phyloP scores from a whole-genome alignment of 83 land plant genomes.

The Picea abies region DNA sequence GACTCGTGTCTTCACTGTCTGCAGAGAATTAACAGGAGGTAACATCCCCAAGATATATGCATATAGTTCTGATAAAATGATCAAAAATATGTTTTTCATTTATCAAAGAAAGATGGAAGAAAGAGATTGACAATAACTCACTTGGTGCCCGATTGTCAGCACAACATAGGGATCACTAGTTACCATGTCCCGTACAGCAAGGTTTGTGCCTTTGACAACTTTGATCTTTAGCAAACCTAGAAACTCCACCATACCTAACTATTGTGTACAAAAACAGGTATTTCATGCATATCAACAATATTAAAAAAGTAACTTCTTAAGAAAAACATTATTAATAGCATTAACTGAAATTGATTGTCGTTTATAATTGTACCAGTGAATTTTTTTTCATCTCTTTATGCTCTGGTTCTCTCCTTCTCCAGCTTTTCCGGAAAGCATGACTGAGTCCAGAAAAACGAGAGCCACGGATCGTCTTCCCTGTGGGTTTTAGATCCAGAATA shows the following conservation, averaged over 20 bases:
- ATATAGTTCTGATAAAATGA: not conserved
- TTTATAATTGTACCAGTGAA: conserved; percentile 6
- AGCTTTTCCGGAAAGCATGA: conserved; percentile 63
- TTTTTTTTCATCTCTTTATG: conserved; percentile 39
- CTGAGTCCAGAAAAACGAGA: conserved; percentile 37
- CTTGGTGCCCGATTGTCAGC: conserved; percentile 83
- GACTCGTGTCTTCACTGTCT: conserved; percentile 72
- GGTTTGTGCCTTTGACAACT: conserved; percentile 79
- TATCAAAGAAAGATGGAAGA: not conserved
- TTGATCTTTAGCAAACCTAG: conserved; percentile 91
- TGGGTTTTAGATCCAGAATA: conserved; percentile 26
- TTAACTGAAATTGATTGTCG: not conserved
- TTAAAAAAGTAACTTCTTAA: no score
- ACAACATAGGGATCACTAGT: conserved; percentile 97
- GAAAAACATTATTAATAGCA: not conserved
- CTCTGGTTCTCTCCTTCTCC: conserved; percentile 60
- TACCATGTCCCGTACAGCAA: conserved; percentile 81
- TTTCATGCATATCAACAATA: conserved; percentile 3
- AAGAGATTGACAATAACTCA: conserved; percentile 21
- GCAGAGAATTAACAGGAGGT: conserved; percentile 21
- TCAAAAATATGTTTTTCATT: not conserved
- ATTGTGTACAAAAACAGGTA: not conserved
- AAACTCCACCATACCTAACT: conserved; percentile 97
- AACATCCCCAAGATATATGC: not conserved
- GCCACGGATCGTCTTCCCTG: conserved; percentile 37